phyloP scores from a whole-genome alignment of 1,139 yeast genomes.

The Magnusiomyces magnusii region DNA sequence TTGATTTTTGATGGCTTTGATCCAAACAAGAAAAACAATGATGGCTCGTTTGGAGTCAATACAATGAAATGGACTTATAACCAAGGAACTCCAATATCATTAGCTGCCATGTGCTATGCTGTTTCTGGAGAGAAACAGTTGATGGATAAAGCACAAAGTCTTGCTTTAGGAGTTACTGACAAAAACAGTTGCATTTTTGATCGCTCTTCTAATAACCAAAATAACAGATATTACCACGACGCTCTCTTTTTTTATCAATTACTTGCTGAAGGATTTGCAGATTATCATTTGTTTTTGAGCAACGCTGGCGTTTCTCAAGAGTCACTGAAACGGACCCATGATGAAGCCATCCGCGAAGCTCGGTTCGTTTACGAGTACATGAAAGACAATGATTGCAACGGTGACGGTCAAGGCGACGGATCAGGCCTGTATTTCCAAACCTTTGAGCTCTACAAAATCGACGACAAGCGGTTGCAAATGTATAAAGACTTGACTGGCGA shows the following conservation, averaged over 20 bases:
- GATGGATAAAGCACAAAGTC: conserved; percentile 47
- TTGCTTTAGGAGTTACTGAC: conserved; percentile 54
- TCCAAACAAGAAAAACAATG: conserved; percentile 42
- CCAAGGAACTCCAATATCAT: conserved; percentile 57
- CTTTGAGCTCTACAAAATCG: conserved; percentile 54
- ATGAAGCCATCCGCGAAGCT: conserved; percentile 27
- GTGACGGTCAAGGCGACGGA: conserved; percentile 27
- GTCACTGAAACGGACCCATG: conserved; percentile 22
- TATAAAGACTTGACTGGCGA: conserved; percentile 53
- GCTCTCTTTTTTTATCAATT: conserved; percentile 57
- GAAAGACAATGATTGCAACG: conserved; percentile 35
- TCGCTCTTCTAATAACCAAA: conserved; percentile 49
- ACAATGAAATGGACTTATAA: conserved; percentile 60
- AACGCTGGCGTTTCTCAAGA: conserved; percentile 35
- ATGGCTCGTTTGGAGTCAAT: conserved; percentile 25
- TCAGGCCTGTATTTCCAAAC: conserved; percentile 58
- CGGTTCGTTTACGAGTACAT: conserved; percentile 41
- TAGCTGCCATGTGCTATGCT: conserved; percentile 46
- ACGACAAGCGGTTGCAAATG: conserved; percentile 44
- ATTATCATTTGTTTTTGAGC: conserved; percentile 47
- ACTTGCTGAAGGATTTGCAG: conserved; percentile 62
- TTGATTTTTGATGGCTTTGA: conserved; percentile 59
- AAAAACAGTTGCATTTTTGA: conserved; percentile 53
- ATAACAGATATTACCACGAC: conserved; percentile 58
- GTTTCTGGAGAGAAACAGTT: conserved; percentile 49